These are phyloP conservation scores for Debaryomyces fabryi DNA, from an alignment of 1,139 yeast species.

Conservation along the genomic window DNA sequence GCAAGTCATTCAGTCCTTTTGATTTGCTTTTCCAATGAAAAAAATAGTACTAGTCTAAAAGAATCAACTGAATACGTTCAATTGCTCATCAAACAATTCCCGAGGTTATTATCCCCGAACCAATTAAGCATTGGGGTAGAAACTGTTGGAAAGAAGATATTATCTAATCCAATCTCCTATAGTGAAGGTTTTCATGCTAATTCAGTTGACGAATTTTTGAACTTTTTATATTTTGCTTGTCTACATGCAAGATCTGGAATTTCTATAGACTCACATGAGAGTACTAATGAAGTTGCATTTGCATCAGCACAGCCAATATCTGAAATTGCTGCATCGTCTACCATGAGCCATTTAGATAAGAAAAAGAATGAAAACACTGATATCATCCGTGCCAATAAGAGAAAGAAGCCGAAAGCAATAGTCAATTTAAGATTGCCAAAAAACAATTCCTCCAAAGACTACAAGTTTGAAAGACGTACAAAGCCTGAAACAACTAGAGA, in stretches of 20 bases:
- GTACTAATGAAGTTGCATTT: conserved; percentile 22
- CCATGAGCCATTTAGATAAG: conserved; percentile 33
- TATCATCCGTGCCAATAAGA: conserved; percentile 35
- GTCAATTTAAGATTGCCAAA: conserved; percentile 25
- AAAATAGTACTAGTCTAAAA: conserved; percentile 25
- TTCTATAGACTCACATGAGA: conserved; percentile 22
- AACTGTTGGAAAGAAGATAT: conserved; percentile 54
- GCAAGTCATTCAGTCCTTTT: conserved; percentile 70
- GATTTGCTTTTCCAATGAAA: conserved; percentile 39
- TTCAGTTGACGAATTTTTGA: conserved; percentile 42
- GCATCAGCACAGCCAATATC: conserved; percentile 44
- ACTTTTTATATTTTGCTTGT: conserved; percentile 42
- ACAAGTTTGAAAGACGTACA: conserved; percentile 27
- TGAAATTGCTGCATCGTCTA: conserved; percentile 41
- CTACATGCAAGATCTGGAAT: conserved; percentile 34
- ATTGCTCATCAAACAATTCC: conserved; percentile 53
- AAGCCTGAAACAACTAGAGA: conserved; percentile 52
- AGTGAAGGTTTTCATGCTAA: conserved; percentile 14
- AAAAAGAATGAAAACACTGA: conserved; percentile 24
- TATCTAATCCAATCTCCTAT: conserved; percentile 42
- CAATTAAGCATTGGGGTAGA: conserved; percentile 65
- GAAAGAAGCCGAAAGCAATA: conserved; percentile 36
- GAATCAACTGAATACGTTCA: conserved; percentile 38
- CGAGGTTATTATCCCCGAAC: conserved; percentile 52
- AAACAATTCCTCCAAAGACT: conserved; percentile 18